These are phyloP conservation scores for Trichophyton simii DNA, from an alignment of 2,329 filamentous ascomycete genomes.

Conservation along the genomic window DNA sequence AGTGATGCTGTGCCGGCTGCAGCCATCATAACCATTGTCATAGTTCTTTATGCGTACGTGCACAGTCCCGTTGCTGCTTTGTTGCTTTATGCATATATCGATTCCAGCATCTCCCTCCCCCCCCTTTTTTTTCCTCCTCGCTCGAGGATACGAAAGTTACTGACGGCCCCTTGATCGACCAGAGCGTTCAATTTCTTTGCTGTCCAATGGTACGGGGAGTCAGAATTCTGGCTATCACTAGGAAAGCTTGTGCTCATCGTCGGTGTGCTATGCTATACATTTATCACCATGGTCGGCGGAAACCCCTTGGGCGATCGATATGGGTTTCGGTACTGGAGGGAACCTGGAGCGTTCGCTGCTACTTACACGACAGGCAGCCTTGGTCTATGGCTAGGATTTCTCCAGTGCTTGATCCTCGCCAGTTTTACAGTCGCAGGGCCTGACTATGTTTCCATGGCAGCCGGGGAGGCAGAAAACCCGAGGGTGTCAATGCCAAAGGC, in stretches of 20 bases:
- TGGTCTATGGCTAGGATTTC: constrained; percentile 63
- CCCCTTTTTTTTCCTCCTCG: too few relatives aligned
- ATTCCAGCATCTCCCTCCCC: too few relatives aligned
- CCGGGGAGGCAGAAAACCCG: constrained; percentile 60
- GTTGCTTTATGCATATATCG: too few relatives aligned
- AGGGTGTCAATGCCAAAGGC: constrained; percentile 57
- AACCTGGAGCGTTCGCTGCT: constrained; percentile 58
- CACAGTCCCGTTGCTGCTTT: neutral
- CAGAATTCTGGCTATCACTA: constrained; percentile 61
- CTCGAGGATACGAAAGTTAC: neutral
- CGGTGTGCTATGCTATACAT: constrained; percentile 61
- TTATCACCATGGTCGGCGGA: constrained; percentile 70
- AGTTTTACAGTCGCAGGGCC: constrained; percentile 56
- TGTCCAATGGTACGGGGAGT: constrained; percentile 62
- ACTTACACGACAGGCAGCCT: constrained; percentile 52
- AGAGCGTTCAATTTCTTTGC: constrained; percentile 56
- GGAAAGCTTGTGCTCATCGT: constrained; percentile 62
- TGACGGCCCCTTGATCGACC: neutral
- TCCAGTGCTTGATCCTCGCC: constrained; percentile 61
- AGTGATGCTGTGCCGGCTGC: constrained; percentile 34
- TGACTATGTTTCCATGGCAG: constrained; percentile 52
- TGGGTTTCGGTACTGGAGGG: constrained; percentile 56
- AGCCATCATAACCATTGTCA: constrained; percentile 35
- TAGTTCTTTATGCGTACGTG: constrained; percentile 33
- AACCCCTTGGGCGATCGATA: constrained; percentile 61